Conservation (phyloP, 805 yeast species). For the Hanseniaspora occidentalis region DNA sequence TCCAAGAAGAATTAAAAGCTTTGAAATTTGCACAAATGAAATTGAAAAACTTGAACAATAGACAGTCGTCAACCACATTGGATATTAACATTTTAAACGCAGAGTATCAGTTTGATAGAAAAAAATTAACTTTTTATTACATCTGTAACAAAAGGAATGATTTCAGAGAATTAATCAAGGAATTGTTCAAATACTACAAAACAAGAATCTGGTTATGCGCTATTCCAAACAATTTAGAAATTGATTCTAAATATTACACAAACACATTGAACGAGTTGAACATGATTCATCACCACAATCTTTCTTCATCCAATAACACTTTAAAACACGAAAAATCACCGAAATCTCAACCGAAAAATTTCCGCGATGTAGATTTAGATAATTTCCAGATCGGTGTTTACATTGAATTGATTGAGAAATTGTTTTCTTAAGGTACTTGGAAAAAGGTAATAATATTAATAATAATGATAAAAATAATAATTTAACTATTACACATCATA, state of each 20-base stretch:
- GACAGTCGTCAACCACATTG: constrained; percentile 26
- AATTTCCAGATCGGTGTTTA: constrained; percentile 27
- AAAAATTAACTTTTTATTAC: constrained; percentile 63
- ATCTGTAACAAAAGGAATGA: constrained; percentile 55
- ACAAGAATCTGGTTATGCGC: constrained; percentile 81
- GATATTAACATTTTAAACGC: constrained; percentile 56
- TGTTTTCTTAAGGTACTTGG: constrained; percentile 11
- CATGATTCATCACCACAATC: constrained; percentile 23
- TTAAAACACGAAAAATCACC: background rate
- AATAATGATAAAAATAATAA: background rate
- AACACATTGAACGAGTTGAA: constrained; percentile 19
- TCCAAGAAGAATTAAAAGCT: constrained; percentile 62
- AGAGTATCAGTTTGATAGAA: constrained; percentile 73
- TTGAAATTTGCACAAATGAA: constrained; percentile 50
- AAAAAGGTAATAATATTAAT: background rate
- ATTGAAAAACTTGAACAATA: constrained; percentile 25
- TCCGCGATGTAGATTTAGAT: constrained; percentile 21
- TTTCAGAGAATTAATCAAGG: constrained; percentile 60
- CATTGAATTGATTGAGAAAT: constrained; percentile 20
- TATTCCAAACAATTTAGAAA: constrained; percentile 29
- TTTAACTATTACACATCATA: background rate
- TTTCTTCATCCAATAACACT: too few relatives aligned
- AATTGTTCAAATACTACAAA: constrained; percentile 61
- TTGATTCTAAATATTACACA: constrained; percentile 22
- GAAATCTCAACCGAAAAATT: too few relatives aligned